Base-by-base conservation (phyloP, 1,139 yeast species). In the Meyerozyma carpophila region DNA sequence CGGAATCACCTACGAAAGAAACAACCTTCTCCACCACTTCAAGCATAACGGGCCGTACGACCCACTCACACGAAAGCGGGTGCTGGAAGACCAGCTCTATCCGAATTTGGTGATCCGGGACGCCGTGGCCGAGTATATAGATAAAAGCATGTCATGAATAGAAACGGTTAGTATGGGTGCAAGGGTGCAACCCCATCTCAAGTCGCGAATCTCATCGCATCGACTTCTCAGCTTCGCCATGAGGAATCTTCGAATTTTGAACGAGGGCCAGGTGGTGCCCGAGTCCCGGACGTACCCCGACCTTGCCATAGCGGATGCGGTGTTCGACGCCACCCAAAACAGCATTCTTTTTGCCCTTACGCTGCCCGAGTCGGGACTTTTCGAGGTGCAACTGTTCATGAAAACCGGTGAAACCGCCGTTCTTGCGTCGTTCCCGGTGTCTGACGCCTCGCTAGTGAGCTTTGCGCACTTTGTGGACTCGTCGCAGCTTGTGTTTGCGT, bases 251-350 rank as follows among this genome's bases (percentile, higher is more conserved):
- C 68, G 78, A 18, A 72, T 79, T 32, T 70, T 81, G 46, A 81
- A 82, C 55, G 69, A 75, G 50, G 86, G 86, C n/a, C 62, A 59
- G 32, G 64, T 81, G 24, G 54, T 56, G 38, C 81, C 82, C 4
- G 66, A 65, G 34, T 68, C 82, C 2, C 59, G 67, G 43, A 77
- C 80, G 8, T 75, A 68, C 45, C 94, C 93, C 1, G 93, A 83
- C 52, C 66, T 81, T 48, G 71, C 70, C n/a, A 68, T 82, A 7
- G 61, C 70, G 3, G 77, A 74, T 40, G 73, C 93, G 3, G 77
- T 74, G n/a, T 87, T 88, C 54, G 96, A 89, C 59, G 75, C 87
- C 0, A 79, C 85, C 25, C 75, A 84, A 10, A 94, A 88, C 59
- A 77, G 88, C 46, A 71, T 89, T 43, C 79, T 94, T 1, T 77